Conservation (phyloP, 2,329 filamentous ascomycete genomes). For the Davidsoniella eucalypti region DNA sequence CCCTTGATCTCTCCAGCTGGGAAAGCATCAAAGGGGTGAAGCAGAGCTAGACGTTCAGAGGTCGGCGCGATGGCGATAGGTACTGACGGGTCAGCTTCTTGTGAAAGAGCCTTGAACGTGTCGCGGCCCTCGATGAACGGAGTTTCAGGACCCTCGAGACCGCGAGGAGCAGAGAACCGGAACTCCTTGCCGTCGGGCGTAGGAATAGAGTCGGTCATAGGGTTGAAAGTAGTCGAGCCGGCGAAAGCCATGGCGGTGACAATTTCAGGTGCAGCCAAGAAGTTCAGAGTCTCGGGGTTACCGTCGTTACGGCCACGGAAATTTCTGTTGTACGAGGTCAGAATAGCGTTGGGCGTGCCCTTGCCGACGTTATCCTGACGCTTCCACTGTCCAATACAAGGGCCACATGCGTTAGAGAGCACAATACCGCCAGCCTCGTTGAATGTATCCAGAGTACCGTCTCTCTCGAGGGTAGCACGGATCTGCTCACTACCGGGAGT, state of each 20-base stretch:
- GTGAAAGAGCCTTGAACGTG: constrained; percentile 55
- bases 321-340: constrained; percentile 97
- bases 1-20: constrained; percentile 56
- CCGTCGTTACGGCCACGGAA: constrained; percentile 95
- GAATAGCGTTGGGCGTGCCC: constrained; percentile 80
- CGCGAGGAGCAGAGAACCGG: constrained; percentile 66
- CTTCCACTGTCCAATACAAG: constrained; percentile 91
- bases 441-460: constrained; percentile 74
- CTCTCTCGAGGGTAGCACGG: constrained; percentile 78
- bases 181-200: constrained; percentile 70
- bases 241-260: constrained; percentile 94
- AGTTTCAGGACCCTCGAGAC: constrained; percentile 42
- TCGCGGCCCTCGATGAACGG: constrained; percentile 67
- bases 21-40: constrained; percentile 82
- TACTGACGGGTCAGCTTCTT: constrained; percentile 52
- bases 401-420: constrained; percentile 86
- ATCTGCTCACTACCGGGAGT: constrained; percentile 96
- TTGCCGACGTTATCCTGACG: constrained; percentile 72
- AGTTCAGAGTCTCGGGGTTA: constrained; percentile 96
- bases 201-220: constrained; percentile 68
- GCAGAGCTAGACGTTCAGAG: constrained; percentile 77
- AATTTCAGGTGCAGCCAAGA: constrained; percentile 88
- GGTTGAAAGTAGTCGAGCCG: constrained; percentile 88
- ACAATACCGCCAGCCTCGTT: constrained; percentile 73
- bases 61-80: constrained; percentile 65